Evolutionary conservation across 2,329 filamentous ascomycete species (phyloP), one percentile per base, ranked within the genome.

Genomic region (Lachnellula occidentalis): DNA sequence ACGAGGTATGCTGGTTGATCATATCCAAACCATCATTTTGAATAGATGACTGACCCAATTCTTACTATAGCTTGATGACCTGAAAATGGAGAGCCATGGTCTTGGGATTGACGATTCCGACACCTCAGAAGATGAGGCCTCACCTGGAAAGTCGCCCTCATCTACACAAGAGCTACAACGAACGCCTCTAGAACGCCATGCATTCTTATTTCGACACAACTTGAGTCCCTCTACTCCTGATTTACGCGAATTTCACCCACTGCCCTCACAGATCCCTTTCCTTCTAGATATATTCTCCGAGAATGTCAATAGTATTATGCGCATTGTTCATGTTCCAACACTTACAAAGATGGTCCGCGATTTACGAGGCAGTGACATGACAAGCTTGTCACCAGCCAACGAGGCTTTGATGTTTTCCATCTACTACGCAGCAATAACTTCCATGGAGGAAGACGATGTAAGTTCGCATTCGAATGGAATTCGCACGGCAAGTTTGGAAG

Each of bases 361-460:
- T 24, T 58, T 67, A 17, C 73, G 71, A 1, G 65, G n/a, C 53
- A 64, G 56, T 34, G 64, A 70, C 24, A 58, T 63, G 41, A 61
- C 65, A 2, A 53, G 53, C 4, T 61, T 78, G 0, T 69, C 72
- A 0, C 72, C 74, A 1, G 67, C 72, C 2, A 72, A 78, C 45
- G 77, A 82, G 55, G 78, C 80, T 1, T 62, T 83, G 43, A 67
- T 82, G 64, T 81, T 83, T 61, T 70, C 79, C 0, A 79, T 83
- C 5, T 83, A 81, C 66, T 83, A 81, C 58, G 74, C 78, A 0
- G 75, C 79, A 0, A 67, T 82, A 6, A 76, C 73, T 0, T 81
- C 79, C 0, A 79, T 82, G 78, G 78, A 81, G 9, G 77, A 79
- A 4, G 77, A 81, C 0, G 79, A 82, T 64, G 77, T 80, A 58